A percentile compares a stretch with the other conserved stretches of the same genome.
These are phyloP conservation scores for Pseudocercospora cruenta DNA, from an alignment of 2,329 filamentous ascomycete species.

Conservation along the genomic window DNA sequence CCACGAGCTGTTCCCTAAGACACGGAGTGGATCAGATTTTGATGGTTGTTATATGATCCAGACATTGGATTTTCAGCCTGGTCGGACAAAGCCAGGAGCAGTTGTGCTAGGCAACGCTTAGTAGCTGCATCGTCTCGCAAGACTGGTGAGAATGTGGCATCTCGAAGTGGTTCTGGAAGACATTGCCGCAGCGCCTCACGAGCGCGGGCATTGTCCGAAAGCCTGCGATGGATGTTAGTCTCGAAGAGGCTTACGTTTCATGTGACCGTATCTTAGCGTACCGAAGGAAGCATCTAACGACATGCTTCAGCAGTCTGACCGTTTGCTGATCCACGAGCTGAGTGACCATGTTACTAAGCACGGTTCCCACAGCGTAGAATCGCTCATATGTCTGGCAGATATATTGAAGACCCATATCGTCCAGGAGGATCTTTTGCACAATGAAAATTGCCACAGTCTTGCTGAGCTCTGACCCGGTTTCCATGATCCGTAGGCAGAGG, in stretches of 20 bases:
- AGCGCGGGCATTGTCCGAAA: constrained; percentile 94
- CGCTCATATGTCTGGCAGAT: constrained; percentile 98
- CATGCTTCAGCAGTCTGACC: constrained; percentile 91
- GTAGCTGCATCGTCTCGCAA: constrained; percentile 96
- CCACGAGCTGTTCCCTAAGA: not conserved
- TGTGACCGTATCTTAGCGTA: constrained; percentile 50
- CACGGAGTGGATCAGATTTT: constrained; percentile 11
- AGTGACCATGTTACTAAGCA: constrained; percentile 97
- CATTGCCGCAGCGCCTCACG: constrained; percentile 94
- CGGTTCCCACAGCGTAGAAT: constrained; percentile 96
- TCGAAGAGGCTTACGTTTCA: not conserved
- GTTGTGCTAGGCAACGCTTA: constrained; percentile 94
- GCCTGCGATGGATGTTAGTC: constrained; percentile 53
- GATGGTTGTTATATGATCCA: constrained; percentile 27
- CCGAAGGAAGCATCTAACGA: constrained; percentile 95
- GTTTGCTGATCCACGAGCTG: constrained; percentile 98
- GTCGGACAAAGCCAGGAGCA: constrained; percentile 94
- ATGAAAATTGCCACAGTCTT: constrained; percentile 99
- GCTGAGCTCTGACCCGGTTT: constrained; percentile 95
- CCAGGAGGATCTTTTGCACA: constrained; percentile 96
- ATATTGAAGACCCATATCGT: constrained; percentile 95
- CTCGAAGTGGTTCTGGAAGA: constrained; percentile 95
- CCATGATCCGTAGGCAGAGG: constrained; percentile 96
- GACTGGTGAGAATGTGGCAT: constrained; percentile 95
- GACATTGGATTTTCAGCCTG: constrained; percentile 39